Evolutionary conservation across 2,329 filamentous ascomycete species (phyloP).

Genomic region (Neoscytalidium dimidiatum): DNA sequence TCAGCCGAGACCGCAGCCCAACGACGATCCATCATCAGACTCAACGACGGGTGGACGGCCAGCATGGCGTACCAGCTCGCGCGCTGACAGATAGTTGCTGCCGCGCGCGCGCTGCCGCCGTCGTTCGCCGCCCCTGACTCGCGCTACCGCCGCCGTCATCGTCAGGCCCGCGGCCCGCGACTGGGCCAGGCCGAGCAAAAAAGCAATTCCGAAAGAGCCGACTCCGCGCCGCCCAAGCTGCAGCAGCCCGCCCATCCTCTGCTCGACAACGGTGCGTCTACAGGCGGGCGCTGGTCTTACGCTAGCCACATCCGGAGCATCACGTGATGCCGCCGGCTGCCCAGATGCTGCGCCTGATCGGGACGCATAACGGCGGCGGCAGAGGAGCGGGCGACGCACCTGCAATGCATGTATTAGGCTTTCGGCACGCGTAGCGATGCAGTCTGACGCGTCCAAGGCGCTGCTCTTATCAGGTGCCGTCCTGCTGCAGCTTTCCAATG

Average conservation of each 20-base stretch:
- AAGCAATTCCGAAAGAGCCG: background rate
- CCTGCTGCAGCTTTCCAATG: background rate
- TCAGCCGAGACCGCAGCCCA: conserved; percentile 1
- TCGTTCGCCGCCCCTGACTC: background rate
- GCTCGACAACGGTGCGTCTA: background rate
- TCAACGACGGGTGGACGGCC: too few relatives aligned
- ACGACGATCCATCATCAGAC: conserved; percentile 11
- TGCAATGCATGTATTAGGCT: background rate
- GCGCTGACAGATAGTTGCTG: background rate
- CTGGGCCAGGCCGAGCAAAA: background rate
- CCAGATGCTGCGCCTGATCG: background rate
- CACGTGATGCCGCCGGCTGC: background rate
- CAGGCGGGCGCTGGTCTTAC: background rate
- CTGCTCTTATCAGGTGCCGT: background rate
- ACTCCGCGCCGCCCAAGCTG: background rate
- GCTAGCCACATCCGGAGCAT: background rate
- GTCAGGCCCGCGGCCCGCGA: background rate
- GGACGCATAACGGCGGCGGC: background rate
- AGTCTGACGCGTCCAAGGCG: background rate
- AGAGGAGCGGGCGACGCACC: background rate
- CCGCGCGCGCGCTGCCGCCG: background rate
- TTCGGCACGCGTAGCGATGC: background rate
- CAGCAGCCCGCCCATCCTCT: background rate
- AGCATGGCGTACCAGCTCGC: background rate
- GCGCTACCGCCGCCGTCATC: background rate